These are phyloP conservation scores for Macrotyloma uniflorum DNA, from an alignment of 306 rosid genomes.

Conservation along the genomic window DNA sequence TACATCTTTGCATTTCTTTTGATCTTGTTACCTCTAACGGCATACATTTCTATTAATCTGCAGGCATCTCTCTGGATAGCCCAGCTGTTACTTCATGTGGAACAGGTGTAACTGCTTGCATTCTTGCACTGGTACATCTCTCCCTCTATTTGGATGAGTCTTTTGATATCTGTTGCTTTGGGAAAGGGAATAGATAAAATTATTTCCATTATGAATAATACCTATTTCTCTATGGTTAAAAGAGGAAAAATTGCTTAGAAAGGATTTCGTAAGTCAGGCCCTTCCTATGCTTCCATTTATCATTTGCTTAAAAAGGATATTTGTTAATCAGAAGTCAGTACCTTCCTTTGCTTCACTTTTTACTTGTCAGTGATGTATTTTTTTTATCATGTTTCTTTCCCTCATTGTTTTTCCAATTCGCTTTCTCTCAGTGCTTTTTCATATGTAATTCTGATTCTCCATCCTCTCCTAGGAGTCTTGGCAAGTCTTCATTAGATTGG, in stretches of 20 bases:
- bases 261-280: not conserved
- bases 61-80: constrained; percentile 83
- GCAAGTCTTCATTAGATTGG: not conserved
- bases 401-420: not conserved
- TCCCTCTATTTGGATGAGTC: constrained; percentile 14
- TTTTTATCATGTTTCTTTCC: not conserved
- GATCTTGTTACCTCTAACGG: not conserved
- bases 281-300: not conserved
- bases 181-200: not conserved
- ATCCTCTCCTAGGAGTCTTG: not conserved
- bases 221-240: not conserved
- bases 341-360: not conserved
- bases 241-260: not conserved
- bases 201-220: not conserved
- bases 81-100: constrained; percentile 87
- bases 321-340: not conserved
- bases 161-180: not conserved
- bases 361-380: not conserved
- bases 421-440: not conserved
- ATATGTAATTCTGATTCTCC: not conserved
- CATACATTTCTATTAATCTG: constrained; percentile 20
- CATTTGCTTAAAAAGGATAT: not conserved
- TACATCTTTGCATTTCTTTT: constrained; percentile 16
- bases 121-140: constrained; percentile 82
- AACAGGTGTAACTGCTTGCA: constrained; percentile 91